Percentiles rank a stretch among this genome's conserved stretches.
These are phyloP conservation scores for Sporothrix pseudoabietina DNA, from an alignment of 2,329 filamentous ascomycete genomes.

Conservation along the genomic window DNA sequence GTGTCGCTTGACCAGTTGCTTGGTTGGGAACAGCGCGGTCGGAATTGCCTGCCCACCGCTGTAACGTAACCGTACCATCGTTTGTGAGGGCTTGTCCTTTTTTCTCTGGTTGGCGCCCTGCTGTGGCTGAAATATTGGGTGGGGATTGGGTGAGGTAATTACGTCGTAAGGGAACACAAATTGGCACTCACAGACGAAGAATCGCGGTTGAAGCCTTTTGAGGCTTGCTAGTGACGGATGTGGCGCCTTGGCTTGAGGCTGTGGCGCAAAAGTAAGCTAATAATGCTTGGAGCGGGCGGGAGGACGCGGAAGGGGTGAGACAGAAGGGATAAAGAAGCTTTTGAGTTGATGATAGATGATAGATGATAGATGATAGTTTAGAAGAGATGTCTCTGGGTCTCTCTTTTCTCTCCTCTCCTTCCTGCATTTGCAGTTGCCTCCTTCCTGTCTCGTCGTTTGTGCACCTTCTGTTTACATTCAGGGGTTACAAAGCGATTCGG, in stretches of 20 bases:
- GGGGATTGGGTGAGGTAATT: too few species aligned
- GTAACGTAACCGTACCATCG: not conserved
- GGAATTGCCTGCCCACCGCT: not conserved
- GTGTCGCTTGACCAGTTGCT: constrained; percentile 23
- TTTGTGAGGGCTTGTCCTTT: not conserved
- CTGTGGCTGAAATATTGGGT: not conserved
- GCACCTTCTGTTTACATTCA: not conserved
- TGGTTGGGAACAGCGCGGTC: constrained; percentile 7
- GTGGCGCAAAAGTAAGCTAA: not conserved
- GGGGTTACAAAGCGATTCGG: not conserved
- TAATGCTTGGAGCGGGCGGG: constrained; percentile 4
- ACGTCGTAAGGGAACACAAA: too few species aligned
- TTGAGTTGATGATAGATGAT: not conserved
- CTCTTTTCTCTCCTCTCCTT: not conserved
- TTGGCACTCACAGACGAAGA: not conserved
- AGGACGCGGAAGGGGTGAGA: not conserved
- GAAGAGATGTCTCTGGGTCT: not conserved
- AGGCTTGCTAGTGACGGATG: not conserved
- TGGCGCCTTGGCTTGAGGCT: not conserved
- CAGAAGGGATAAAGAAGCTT: not conserved
- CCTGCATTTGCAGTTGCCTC: not conserved
- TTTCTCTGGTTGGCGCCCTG: not conserved
- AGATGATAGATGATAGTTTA: not conserved
- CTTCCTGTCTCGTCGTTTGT: not conserved
- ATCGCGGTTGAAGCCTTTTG: not conserved